A percentile compares a stretch with the other conserved stretches of the same genome.
These are phyloP conservation scores for Porphyrellus cyaneotinctus DNA, from an alignment of 768 basidiomycete species.

Conservation along the genomic window DNA sequence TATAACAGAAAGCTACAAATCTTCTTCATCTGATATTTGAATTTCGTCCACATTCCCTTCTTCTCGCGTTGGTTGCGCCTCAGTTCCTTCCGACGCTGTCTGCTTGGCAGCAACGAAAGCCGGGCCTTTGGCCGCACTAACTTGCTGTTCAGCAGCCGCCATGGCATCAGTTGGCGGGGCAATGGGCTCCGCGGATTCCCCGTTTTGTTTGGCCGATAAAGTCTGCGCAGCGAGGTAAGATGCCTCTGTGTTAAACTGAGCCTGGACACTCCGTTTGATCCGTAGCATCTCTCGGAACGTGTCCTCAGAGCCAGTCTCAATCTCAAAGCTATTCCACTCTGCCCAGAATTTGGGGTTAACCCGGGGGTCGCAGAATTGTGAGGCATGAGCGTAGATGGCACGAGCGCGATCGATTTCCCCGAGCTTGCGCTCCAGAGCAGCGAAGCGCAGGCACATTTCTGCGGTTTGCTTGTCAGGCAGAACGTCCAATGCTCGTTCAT, in stretches of 20 bases:
- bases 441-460: constrained; percentile 96
- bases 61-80: constrained; percentile 25
- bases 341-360: constrained; percentile 90
- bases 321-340: constrained; percentile 97
- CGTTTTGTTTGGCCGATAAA: constrained; percentile 60
- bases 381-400: constrained; percentile 94
- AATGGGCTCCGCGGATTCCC: constrained; percentile 42
- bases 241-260: constrained; percentile 97
- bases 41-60: constrained; percentile 75
- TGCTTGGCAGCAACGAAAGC: constrained; percentile 77
- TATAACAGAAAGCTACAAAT: constrained; percentile 38
- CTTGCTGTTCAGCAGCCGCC: constrained; percentile 77
- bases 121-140: constrained; percentile 51
- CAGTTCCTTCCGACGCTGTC: constrained; percentile 43
- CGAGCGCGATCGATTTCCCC: constrained; percentile 98
- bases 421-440: constrained; percentile 91
- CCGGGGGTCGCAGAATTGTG: constrained; percentile 97
- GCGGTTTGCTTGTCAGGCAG: constrained; percentile 93
- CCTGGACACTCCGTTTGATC: constrained; percentile 97
- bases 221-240: constrained; percentile 92
- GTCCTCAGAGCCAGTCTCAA: constrained; percentile 97
- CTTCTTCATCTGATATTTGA: constrained; percentile 83
- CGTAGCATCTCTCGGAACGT: constrained; percentile 95
- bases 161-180: constrained; percentile 66
- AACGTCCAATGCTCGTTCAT: constrained; percentile 90